Percentiles rank a stretch among this genome's conserved stretches.
These are phyloP conservation scores for Pseudozyma flocculosa DNA, from an alignment of 1,284 basidiomycete genomes.

Conservation along the genomic window DNA sequence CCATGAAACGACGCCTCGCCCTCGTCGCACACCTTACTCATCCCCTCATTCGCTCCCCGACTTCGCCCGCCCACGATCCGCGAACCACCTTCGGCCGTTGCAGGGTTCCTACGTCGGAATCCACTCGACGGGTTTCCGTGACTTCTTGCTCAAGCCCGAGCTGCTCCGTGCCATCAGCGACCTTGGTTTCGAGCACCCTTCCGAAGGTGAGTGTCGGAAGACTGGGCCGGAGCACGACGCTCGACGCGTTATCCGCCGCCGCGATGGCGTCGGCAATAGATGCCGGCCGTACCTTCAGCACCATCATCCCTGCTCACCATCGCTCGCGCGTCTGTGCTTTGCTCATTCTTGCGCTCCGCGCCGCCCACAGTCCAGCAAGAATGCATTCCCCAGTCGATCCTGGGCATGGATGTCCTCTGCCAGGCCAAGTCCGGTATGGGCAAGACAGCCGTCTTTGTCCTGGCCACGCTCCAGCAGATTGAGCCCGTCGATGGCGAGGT, in stretches of 20 bases:
- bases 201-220: constrained; percentile 77
- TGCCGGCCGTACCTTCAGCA: too few relatives aligned
- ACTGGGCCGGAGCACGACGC: too few relatives aligned
- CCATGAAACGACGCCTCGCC: too few relatives aligned
- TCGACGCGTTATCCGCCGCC: too few relatives aligned
- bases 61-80: too few relatives aligned
- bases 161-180: constrained; percentile 96
- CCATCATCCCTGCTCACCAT: too few relatives aligned
- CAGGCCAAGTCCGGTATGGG: constrained; percentile 99
- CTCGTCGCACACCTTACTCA: too few relatives aligned
- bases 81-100: neutral
- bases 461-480: constrained; percentile 95
- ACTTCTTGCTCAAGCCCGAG: constrained; percentile 96
- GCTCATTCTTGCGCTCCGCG: too few relatives aligned
- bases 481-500: constrained; percentile 98
- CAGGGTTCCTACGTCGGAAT: constrained; percentile 58
- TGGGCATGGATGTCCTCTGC: constrained; percentile 99
- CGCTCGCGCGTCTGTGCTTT: too few relatives aligned
- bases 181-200: constrained; percentile 98
- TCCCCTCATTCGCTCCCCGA: too few relatives aligned
- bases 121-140: constrained; percentile 61
- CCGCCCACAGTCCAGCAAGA: constrained; percentile 86
- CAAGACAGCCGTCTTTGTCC: constrained; percentile 98
- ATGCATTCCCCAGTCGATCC: constrained; percentile 98
- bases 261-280: too few relatives aligned